Conservation (phyloP, 2,329 filamentous ascomycete species). For the Beauveria caledonica region DNA sequence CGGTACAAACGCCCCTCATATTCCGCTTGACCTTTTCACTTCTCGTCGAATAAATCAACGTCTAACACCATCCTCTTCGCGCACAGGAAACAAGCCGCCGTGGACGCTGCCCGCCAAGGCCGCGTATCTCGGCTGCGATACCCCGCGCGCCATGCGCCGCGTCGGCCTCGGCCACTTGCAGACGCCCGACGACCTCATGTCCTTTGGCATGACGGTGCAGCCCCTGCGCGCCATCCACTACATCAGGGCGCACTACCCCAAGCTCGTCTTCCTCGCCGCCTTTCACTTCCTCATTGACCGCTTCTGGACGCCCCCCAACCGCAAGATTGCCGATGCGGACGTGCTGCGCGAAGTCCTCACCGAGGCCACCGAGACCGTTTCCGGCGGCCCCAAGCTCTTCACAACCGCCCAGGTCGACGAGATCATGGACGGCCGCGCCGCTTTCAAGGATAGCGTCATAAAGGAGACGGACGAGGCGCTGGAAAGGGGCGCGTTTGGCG, state of each 20-base stretch:
- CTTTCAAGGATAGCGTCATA: conserved; percentile 39
- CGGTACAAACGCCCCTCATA: conserved; percentile 30
- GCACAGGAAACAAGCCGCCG: conserved; percentile 64
- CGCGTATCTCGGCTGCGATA: conserved; percentile 40
- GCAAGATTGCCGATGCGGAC: conserved; percentile 51
- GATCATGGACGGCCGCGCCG: conserved; percentile 46
- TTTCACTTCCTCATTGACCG: conserved; percentile 48
- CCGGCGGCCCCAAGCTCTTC: conserved; percentile 33
- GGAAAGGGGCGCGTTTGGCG: conserved; percentile 62
- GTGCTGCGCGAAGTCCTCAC: conserved; percentile 35
- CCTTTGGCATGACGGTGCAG: conserved; percentile 35
- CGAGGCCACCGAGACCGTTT: conserved; percentile 21
- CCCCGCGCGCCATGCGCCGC: conserved; percentile 28
- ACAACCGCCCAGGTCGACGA: conserved; percentile 39
- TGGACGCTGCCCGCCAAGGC: conserved; percentile 64
- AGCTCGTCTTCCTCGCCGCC: conserved; percentile 40
- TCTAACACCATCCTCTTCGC: background rate
- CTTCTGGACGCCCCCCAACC: conserved; percentile 54
- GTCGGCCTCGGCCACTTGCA: conserved; percentile 29
- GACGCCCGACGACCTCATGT: conserved; percentile 36
- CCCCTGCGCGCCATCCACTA: conserved; percentile 59
- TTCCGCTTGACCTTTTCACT: background rate
- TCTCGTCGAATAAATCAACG: background rate
- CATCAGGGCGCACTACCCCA: conserved; percentile 51
- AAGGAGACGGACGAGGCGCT: conserved; percentile 53